Evolutionary conservation across 129 eudicot species (phyloP).

Genomic region (Cynara cardunculus): DNA sequence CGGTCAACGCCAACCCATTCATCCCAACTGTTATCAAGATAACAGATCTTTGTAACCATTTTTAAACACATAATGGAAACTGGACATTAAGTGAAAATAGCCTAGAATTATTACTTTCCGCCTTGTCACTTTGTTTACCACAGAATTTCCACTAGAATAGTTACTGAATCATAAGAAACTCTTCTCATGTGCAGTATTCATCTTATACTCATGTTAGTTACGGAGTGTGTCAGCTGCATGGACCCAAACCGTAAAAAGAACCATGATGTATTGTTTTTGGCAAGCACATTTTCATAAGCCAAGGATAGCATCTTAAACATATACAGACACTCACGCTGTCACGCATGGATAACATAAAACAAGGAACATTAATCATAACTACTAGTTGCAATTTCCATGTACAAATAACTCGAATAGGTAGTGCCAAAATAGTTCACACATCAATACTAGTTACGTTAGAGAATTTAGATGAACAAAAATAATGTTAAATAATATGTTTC

Average conservation of each 20-base stretch:
- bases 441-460: background rate
- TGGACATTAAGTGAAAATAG: background rate
- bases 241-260: background rate
- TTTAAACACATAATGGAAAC: slow-evolving; percentile 4
- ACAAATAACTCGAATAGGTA: no score
- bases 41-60: slow-evolving; percentile 15
- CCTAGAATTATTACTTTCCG: background rate
- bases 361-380: background rate
- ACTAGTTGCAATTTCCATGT: background rate
- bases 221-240: background rate
- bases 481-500: background rate
- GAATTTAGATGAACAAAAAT: background rate
- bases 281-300: slow-evolving; percentile 9
- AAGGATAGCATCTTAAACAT: background rate
- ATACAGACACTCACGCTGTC: background rate
- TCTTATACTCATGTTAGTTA: background rate
- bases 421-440: background rate
- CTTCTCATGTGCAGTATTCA: background rate
- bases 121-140: no score
- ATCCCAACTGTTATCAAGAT: slow-evolving; percentile 82
- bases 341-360: background rate
- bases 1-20: slow-evolving; percentile 91
- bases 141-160: no score
- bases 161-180: no score
- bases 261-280: background rate